Conservation (phyloP, 139 green algal species). For the Chlamydomonas schloesseri region DNA sequence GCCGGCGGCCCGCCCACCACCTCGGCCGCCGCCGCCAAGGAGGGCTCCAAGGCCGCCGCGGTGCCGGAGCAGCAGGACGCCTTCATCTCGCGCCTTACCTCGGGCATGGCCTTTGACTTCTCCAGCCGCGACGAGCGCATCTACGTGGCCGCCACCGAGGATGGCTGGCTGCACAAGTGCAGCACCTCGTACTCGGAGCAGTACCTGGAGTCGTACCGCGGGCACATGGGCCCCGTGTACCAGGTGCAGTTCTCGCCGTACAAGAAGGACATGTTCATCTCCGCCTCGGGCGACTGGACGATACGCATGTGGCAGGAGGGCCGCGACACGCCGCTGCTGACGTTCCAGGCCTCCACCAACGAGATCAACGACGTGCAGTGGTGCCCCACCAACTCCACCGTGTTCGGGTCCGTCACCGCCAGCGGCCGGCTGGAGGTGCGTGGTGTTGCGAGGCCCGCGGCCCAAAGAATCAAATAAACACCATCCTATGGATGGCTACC, state of each 20-base stretch:
- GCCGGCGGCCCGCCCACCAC: neutral
- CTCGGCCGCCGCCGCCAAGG: conserved; percentile 14
- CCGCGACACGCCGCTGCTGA: conserved; percentile 67
- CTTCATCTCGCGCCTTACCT: conserved; percentile 82
- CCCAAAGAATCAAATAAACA: too few relatives aligned
- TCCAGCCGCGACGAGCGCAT: conserved; percentile 72
- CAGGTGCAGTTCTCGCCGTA: conserved; percentile 84
- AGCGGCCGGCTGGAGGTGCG: conserved; percentile 79
- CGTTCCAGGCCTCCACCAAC: conserved; percentile 58
- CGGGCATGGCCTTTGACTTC: conserved; percentile 91
- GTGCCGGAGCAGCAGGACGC: conserved; percentile 63
- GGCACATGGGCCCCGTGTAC: conserved; percentile 87
- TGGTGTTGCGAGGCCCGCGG: too few relatives aligned
- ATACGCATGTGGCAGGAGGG: conserved; percentile 83
- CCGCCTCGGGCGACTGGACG: conserved; percentile 83
- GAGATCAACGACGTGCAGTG: conserved; percentile 79
- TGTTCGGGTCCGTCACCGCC: conserved; percentile 82
- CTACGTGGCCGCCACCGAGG: conserved; percentile 86
- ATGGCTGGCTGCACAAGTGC: conserved; percentile 90
- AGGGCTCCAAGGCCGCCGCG: neutral
- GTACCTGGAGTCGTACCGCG: conserved; percentile 82
- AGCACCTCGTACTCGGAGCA: conserved; percentile 86
- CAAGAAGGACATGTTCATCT: conserved; percentile 78
- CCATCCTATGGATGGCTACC: too few relatives aligned
- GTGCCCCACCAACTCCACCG: conserved; percentile 85